Conservation (phyloP, 2,329 filamentous ascomycete species). For the Hortaea werneckii region DNA sequence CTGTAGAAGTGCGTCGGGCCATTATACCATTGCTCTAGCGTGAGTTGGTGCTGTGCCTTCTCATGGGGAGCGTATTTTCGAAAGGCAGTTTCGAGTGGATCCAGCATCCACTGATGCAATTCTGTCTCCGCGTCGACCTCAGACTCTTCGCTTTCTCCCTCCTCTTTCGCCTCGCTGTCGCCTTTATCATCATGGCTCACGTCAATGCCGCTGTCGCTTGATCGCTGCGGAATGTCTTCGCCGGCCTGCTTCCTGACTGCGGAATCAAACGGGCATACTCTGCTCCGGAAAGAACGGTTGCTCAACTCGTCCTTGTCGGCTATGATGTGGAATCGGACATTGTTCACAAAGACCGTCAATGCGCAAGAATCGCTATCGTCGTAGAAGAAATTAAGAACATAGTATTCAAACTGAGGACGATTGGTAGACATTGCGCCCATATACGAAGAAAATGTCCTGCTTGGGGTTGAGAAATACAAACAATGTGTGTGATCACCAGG, state of each 20-base stretch:
- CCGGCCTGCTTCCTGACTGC: conserved; percentile 13
- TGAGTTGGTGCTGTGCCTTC: conserved; percentile 5
- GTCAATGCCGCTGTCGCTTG: conserved; percentile 21
- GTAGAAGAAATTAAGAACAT: conserved; percentile 24
- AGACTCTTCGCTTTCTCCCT: neutral
- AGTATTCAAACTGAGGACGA: conserved; percentile 6
- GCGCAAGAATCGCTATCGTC: conserved; percentile 24
- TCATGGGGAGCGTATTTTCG: conserved; percentile 6
- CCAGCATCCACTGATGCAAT: conserved; percentile 24
- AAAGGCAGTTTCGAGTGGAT: conserved; percentile 13
- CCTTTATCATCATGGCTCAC: conserved; percentile 5
- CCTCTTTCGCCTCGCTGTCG: neutral
- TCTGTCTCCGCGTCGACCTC: conserved; percentile 15
- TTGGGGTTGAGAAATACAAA: neutral
- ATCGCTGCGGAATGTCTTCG: conserved; percentile 8
- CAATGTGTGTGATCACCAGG: neutral
- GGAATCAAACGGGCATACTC: conserved; percentile 17
- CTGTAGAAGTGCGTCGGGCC: conserved; percentile 21
- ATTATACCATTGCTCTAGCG: conserved; percentile 24
- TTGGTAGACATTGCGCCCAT: neutral
- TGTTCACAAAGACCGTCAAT: conserved; percentile 21
- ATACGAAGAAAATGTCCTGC: neutral
- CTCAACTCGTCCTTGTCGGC: conserved; percentile 15
- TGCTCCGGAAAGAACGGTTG: conserved; percentile 3
- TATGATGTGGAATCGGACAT: conserved; percentile 24